A percentile compares a stretch with the other conserved stretches of the same genome.
Conservation (phyloP, 805 yeast genomes). For the Candida endomychidarum region DNA sequence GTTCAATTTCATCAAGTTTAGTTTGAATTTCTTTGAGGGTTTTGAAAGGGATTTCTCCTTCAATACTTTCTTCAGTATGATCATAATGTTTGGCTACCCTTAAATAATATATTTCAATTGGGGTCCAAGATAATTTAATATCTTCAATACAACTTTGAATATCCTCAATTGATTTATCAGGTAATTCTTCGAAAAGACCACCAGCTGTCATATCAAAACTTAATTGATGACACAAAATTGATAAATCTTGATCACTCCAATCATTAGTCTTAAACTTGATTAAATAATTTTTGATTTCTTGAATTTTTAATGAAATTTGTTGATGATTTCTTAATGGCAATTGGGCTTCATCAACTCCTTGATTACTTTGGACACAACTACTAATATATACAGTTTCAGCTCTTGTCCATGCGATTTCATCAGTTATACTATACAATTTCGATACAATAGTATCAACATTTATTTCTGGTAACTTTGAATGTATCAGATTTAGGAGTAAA, state of each 20-base stretch:
- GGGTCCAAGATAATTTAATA: conserved; percentile 5
- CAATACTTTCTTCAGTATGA: conserved; percentile 1
- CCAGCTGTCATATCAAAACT: conserved; percentile 15
- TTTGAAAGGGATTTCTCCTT: conserved; percentile 15
- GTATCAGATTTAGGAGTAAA: conserved; percentile 10
- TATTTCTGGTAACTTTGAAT: conserved; percentile 2
- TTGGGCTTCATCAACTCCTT: neutral
- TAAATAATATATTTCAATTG: conserved; percentile 6
- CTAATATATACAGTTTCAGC: conserved; percentile 12
- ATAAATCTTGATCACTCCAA: conserved; percentile 14
- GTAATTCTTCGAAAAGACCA: conserved; percentile 16
- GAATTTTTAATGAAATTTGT: neutral
- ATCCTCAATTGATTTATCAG: conserved; percentile 15
- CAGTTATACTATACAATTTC: neutral
- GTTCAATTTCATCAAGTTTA: conserved; percentile 1
- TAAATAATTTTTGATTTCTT: neutral
- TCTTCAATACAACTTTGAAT: conserved; percentile 6
- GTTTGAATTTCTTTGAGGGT: neutral
- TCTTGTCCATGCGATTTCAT: conserved; percentile 9
- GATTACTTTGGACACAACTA: neutral
- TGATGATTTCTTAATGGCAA: conserved; percentile 7
- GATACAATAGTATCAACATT: conserved; percentile 2
- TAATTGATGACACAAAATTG: conserved; percentile 10
- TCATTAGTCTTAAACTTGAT: neutral
- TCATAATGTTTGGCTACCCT: conserved; percentile 1